Evolutionary conservation across 352 stramenopile genomes (phyloP), one percentile per base, ranked within the genome.

Genomic region (Peronosclerospora sorghi): DNA sequence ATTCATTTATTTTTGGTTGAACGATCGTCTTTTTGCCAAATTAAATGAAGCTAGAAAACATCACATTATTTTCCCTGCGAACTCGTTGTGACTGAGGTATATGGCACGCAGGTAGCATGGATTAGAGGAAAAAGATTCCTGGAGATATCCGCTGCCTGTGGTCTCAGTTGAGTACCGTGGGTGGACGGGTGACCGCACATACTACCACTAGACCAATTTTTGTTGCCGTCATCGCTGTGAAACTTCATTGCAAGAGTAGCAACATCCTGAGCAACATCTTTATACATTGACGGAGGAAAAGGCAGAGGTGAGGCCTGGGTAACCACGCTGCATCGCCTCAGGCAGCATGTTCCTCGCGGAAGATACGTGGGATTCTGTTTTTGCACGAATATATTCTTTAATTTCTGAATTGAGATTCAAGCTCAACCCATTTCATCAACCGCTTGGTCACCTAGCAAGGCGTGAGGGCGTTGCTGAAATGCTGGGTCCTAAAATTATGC

Each of bases 181-280:
- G 56, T 65, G 12, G 26, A 30, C 8, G 68, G 59, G n/a, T 48
- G 54, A 10, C 53, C 57, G 15, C 65, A 54, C 4, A 39, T 23
- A n/a, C 63, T 45, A 37, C 71, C 73, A 15, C 58, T 49, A 45
- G 63, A 57, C n/a, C 48, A 64, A 7, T 46, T 19, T 26, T 59
- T 65, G 32, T 35, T 48, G 8, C 50, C 26, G 12, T 41, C 41
- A 1, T 53, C 32, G 41, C 46, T 67, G 49, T 90, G 77, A 47
- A 90, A 90, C 41, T 87, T 74, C 77, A 90, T 90, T 12, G 77
- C 74, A 15, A 90, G 60, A 7, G 74, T 68, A 6, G 77, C 67
- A 30, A 86, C 60, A 35, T 86, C 72, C 19, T 82, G 72, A 8
- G 42, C 39, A 17, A 53, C 53, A 19, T 52, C 49, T 34, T 38